Conservation (phyloP, 768 basidiomycete genomes). For the Pseudohyphozyma bogoriensis region DNA sequence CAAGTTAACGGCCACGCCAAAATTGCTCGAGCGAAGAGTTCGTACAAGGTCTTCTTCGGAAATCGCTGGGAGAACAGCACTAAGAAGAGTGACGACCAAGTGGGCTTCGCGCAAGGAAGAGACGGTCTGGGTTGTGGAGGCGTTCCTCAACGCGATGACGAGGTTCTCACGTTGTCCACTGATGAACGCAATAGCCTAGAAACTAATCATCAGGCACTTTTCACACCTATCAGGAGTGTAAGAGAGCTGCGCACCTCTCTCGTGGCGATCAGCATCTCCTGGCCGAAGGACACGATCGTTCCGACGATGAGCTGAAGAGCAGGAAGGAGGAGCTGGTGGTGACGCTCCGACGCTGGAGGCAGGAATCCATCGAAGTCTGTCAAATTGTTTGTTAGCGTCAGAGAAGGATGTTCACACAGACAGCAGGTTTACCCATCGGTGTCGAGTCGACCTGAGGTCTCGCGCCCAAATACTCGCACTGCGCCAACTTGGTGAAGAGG, state of each 20-base stretch:
- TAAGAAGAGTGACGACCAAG: conserved; percentile 62
- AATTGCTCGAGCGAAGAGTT: conserved; percentile 38
- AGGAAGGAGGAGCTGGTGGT: conserved; percentile 83
- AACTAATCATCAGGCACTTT: neutral
- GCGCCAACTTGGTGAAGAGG: conserved; percentile 59
- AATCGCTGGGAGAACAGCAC: conserved; percentile 57
- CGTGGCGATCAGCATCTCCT: conserved; percentile 48
- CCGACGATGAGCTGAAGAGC: conserved; percentile 70
- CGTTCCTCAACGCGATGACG: conserved; percentile 68
- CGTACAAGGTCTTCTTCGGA: conserved; percentile 70
- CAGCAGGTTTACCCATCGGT: conserved; percentile 53
- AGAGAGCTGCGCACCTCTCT: conserved; percentile 50
- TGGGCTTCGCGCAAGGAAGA: conserved; percentile 68
- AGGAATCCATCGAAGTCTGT: conserved; percentile 76
- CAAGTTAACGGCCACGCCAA: too few species aligned
- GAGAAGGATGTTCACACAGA: neutral
- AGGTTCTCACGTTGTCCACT: conserved; percentile 73
- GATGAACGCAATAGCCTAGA: conserved; percentile 67
- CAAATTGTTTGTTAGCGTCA: neutral
- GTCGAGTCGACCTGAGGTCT: conserved; percentile 73
- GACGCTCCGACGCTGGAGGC: conserved; percentile 73
- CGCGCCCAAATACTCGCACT: conserved; percentile 78
- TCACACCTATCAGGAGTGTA: neutral
- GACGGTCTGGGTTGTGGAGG: conserved; percentile 52
- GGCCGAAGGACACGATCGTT: conserved; percentile 44